A percentile compares a stretch with the other conserved stretches of the same genome.
Evolutionary conservation across 345 rosid genomes (phyloP).

Genomic region (Brassica juncea): DNA sequence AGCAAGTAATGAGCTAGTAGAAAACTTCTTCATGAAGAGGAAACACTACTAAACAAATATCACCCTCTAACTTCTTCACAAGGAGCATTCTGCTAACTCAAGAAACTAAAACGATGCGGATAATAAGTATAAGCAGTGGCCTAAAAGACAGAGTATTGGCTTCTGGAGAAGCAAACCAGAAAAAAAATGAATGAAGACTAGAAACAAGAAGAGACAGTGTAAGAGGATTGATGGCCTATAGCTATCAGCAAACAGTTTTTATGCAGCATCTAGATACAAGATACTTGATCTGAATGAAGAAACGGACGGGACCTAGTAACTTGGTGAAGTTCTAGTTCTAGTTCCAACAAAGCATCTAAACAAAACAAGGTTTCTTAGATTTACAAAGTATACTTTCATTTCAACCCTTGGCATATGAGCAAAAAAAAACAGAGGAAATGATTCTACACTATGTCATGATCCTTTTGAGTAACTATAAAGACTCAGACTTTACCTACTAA

Average conservation of each 20-base stretch:
- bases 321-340: not conserved
- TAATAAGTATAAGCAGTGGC: not conserved
- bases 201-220: not conserved
- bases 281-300: not conserved
- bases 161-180: not conserved
- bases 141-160: not conserved
- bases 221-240: not conserved
- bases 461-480: not conserved
- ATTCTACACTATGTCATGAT: not conserved
- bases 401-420: slow-evolving; percentile 7
- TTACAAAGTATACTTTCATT: not conserved
- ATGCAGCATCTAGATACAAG: not conserved
- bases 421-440: not conserved
- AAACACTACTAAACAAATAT: not conserved
- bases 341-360: not conserved
- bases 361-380: not conserved
- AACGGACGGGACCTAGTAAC: not conserved
- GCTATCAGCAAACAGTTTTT: not conserved
- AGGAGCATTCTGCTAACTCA: not conserved
- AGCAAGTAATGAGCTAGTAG: not conserved
- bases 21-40: not conserved
- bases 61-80: not conserved
- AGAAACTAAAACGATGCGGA: not conserved
- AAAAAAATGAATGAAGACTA: not conserved
- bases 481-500: not conserved